phyloP scores from a whole-genome alignment of 768 basidiomycete species.

The Cantharellus cinnabarinus region DNA sequence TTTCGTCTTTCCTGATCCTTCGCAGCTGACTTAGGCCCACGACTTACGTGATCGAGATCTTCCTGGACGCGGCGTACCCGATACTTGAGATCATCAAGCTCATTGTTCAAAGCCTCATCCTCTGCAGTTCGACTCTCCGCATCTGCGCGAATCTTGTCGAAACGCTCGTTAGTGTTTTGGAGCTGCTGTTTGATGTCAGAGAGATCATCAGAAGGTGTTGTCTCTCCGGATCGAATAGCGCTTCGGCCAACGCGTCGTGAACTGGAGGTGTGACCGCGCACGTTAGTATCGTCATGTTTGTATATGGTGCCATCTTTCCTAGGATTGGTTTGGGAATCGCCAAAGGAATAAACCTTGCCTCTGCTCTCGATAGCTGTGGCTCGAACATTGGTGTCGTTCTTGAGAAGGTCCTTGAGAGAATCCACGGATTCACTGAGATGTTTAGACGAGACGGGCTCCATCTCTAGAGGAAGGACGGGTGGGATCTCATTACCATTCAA shows the following conservation, averaged over 20 bases:
- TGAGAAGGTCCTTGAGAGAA: constrained; percentile 70
- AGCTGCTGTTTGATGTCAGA: constrained; percentile 74
- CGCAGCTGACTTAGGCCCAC: constrained; percentile 44
- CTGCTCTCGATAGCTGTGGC: constrained; percentile 25
- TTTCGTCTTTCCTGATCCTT: constrained; percentile 75
- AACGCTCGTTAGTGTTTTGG: constrained; percentile 53
- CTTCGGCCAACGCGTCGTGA: constrained; percentile 72
- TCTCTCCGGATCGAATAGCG: constrained; percentile 47
- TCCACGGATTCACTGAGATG: constrained; percentile 81
- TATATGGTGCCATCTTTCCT: constrained; percentile 84
- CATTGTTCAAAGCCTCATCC: constrained; percentile 79
- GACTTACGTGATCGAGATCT: constrained; percentile 71
- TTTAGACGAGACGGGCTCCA: constrained; percentile 76
- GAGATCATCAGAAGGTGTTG: constrained; percentile 49
- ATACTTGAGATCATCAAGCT: constrained; percentile 70
- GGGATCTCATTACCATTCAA: constrained; percentile 87
- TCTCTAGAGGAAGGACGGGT: constrained; percentile 65
- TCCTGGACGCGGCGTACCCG: constrained; percentile 74
- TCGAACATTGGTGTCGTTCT: constrained; percentile 51
- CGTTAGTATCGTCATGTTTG: constrained; percentile 49
- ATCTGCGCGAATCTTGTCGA: constrained; percentile 53
- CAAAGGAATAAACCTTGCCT: constrained; percentile 45
- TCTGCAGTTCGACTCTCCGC: constrained; percentile 44
- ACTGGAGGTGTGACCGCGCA: constrained; percentile 57
- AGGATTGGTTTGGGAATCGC: constrained; percentile 26